A percentile compares a stretch with the other conserved stretches of the same genome.
Conservation (phyloP, 1,284 basidiomycete species). For the Melampsora americana region DNA sequence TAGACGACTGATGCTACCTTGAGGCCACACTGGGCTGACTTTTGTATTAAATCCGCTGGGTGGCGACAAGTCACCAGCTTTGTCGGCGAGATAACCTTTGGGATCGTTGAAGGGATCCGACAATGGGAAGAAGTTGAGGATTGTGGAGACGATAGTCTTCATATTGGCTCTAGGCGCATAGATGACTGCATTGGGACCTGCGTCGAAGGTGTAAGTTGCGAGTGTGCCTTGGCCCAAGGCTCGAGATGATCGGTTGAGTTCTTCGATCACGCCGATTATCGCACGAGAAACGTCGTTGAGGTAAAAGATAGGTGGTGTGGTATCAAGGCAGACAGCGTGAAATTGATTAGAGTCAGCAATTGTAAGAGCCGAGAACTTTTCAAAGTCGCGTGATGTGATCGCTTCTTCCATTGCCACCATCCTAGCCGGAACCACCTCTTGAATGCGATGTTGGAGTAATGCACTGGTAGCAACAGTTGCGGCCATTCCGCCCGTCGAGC, state of each 20-base stretch:
- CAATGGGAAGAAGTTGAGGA: conserved; percentile 80
- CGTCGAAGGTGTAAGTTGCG: conserved; percentile 97
- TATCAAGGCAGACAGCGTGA: conserved; percentile 96
- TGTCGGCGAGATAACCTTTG: conserved; percentile 54
- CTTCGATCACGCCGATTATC: conserved; percentile 81
- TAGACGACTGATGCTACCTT: conserved; percentile 75
- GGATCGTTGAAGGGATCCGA: conserved; percentile 55
- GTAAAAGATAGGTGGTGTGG: conserved; percentile 96
- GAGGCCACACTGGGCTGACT: conserved; percentile 68
- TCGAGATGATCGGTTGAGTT: conserved; percentile 82
- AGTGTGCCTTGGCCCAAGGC: conserved; percentile 65
- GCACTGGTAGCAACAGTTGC: conserved; percentile 86
- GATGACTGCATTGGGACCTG: conserved; percentile 97
- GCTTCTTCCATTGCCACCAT: conserved; percentile 79
- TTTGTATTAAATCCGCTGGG: conserved; percentile 71
- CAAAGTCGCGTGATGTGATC: conserved; percentile 77
- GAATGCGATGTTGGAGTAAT: conserved; percentile 84
- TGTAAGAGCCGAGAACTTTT: conserved; percentile 81
- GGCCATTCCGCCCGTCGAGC: conserved; percentile 94
- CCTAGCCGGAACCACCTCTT: conserved; percentile 76
- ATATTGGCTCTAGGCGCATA: conserved; percentile 79
- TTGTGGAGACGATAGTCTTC: conserved; percentile 69
- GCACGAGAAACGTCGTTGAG: conserved; percentile 91
- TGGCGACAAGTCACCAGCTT: conserved; percentile 49
- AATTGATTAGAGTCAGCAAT: conserved; percentile 99